Base-by-base conservation (phyloP, 345 rosid species). In the Turnera subulata region DNA sequence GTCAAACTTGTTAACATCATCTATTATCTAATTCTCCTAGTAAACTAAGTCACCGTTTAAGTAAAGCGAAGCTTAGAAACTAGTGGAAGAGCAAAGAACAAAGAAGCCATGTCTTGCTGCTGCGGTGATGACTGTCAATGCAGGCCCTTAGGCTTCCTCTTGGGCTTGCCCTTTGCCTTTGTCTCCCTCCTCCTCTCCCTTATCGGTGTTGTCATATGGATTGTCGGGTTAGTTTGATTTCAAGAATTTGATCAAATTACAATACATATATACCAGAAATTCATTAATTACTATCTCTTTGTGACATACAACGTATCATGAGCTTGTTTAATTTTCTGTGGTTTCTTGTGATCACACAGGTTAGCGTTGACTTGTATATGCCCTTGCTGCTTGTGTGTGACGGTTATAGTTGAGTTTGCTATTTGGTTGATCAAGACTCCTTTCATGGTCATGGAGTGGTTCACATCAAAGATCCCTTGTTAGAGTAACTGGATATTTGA, bases 91-190 rank as follows among this genome's bases (percentile, higher is more conserved):
- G n/a, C n/a, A 23, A 56, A 25, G 20, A 12, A 15, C 23, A 44
- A 52, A 43, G 49, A 44, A 61, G 43, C 33, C 50, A 64, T 64
- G 61, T 37, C 32, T 39, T 74, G 76, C 37, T 72, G 79, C 64
- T 69, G 82, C 63, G 51, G 73, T 67, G 70, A 76, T 20, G 73
- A 74, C 39, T 73, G 84, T 49, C 85, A 79, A 18, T 89, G 99
- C 67, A 78, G 88, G 66, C 91, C 96, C 12, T 68, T 86, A 42
- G 98, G 91, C 53, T 89, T 92, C 68, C 89, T 92, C 20, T 69
- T 89, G 55, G 97, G 95, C 23, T 95, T 89, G 20, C 97, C 98
- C 44, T 92, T 86, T 58, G 89, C 95, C 46, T 75, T 92, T 35
- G 79, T 92, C 50, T 70, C 94, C 56, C 83, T 92, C 40, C 49